Evolutionary conservation across 202 grass and related monocot genomes (phyloP).

Genomic region (Miscanthus sacchariflorus): DNA sequence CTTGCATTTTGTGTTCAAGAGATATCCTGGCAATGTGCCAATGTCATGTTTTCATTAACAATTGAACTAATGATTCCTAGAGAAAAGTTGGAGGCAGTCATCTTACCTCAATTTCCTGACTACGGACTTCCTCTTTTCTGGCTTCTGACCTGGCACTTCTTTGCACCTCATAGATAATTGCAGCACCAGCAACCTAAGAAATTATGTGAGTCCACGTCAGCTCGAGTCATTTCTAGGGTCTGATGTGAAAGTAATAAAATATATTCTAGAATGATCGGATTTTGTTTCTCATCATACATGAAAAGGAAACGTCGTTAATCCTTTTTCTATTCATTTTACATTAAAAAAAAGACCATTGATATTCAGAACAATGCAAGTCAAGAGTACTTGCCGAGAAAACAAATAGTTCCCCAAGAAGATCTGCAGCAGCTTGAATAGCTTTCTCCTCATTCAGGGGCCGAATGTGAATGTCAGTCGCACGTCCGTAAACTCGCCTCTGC

Average conservation of each 20-base stretch:
- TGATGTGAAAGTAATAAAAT: constrained; percentile 1
- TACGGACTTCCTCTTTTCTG: constrained; percentile 83
- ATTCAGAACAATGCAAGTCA: constrained; percentile 22
- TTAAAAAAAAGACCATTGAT: neutral
- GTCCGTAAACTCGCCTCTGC: constrained; percentile 83
- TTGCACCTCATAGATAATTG: constrained; percentile 95
- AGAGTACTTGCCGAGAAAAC: constrained; percentile 69
- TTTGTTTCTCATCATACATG: constrained; percentile 2
- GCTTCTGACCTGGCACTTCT: constrained; percentile 95
- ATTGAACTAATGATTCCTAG: neutral
- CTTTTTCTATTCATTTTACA: neutral
- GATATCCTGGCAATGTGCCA: constrained; percentile 15
- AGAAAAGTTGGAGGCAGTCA: constrained; percentile 13
- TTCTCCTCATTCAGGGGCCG: constrained; percentile 92
- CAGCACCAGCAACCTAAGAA: constrained; percentile 73
- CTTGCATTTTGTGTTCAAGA: neutral
- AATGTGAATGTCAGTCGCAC: constrained; percentile 73
- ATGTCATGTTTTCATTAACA: constrained; percentile 8
- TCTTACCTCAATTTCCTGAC: constrained; percentile 77
- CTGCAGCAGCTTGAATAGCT: constrained; percentile 91
- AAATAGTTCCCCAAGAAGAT: constrained; percentile 90
- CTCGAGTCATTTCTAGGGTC: neutral
- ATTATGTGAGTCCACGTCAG: constrained; percentile 35
- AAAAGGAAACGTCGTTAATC: neutral
- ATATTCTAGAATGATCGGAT: neutral